phyloP scores from a whole-genome alignment of 129 eudicot species.

The Silybum marianum region DNA sequence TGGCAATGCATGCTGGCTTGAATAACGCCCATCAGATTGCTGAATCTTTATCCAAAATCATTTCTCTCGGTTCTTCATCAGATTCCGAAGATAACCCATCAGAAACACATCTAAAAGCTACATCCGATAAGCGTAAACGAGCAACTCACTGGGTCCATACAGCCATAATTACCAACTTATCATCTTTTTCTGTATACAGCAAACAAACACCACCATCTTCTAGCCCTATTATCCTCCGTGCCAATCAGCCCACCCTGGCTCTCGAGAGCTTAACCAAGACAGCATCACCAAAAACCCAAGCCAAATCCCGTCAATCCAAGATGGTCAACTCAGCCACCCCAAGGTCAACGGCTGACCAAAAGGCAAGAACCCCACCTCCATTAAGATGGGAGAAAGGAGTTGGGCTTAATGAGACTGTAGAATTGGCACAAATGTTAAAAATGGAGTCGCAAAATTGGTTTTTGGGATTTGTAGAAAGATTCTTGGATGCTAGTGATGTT shows the following conservation, averaged over 20 bases:
- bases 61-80: slow-evolving; percentile 39
- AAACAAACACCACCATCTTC: slow-evolving; percentile 41
- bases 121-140: slow-evolving; percentile 56
- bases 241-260: slow-evolving; percentile 42
- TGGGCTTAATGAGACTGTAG: slow-evolving; percentile 54
- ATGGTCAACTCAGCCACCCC: slow-evolving; percentile 25
- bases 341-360: slow-evolving; percentile 35
- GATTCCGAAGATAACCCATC: slow-evolving; percentile 58
- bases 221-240: not conserved
- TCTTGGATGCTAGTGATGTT: slow-evolving; percentile 79
- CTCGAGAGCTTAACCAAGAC: slow-evolving; percentile 53
- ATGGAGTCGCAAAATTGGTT: slow-evolving; percentile 80
- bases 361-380: slow-evolving; percentile 45
- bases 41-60: slow-evolving; percentile 49
- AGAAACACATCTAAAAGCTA: slow-evolving; percentile 50
- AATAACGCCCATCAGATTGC: slow-evolving; percentile 49
- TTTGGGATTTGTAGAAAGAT: slow-evolving; percentile 71
- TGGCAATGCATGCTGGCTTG: slow-evolving; percentile 52
- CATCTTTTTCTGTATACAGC: slow-evolving; percentile 57
- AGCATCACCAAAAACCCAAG: slow-evolving; percentile 40
- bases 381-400: slow-evolving; percentile 68
- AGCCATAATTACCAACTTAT: slow-evolving; percentile 60
- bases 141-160: slow-evolving; percentile 82
- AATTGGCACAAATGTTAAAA: slow-evolving; percentile 55
- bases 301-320: slow-evolving; percentile 61